Evolutionary conservation across 2,329 filamentous ascomycete genomes (phyloP), one percentile per base, ranked within the genome.

Genomic region (Penicillium sp.): DNA sequence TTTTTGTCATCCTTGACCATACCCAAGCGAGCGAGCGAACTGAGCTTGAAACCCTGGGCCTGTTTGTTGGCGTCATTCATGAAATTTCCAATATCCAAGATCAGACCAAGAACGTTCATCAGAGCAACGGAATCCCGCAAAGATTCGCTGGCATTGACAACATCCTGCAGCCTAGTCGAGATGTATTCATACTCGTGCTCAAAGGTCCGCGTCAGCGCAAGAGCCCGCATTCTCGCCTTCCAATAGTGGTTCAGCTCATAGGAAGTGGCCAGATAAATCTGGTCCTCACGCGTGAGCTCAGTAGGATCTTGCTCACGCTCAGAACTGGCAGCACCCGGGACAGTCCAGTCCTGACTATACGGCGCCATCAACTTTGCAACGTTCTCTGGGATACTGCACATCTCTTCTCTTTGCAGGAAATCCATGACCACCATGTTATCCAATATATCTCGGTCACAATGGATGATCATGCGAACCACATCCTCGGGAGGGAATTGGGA

Each of bases 1-100:
- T 99, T 99, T 83, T 97, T 97, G 80, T 96, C 92, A 72, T 99
- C 95, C 79, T 99, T 99, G 71, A 98, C 91, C 93, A 99, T 98
- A 60, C 90, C 93, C 54, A 99, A 81, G 54, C 95, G 88, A 27
- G 91, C 91, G 49, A 99, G 87, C 6, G 95, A 97, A 71, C 92
- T 95, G 14, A 99, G 86, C 80, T 99, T 99, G 88, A 99, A 99
- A 61, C 95, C 95, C 57, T 89, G 91, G 4, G 95, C 95, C 78
- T 98, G 95, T 80, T 99, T 99, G 79, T 97, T 98, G 54, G 93
- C 89, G 72, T 98, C 95, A 81, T 99, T 99, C 95, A 99, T 99
- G 83, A 96, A 99, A 77, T 99, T 99, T 75, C 95, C 95, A 70
- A 99, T 96, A 75, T 97, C 93, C 68, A 99, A 81, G 75, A 99